A percentile compares a stretch with the other conserved stretches of the same genome.
phyloP scores from a whole-genome alignment of 2,329 filamentous ascomycete species.

The Monilinia laxa region DNA sequence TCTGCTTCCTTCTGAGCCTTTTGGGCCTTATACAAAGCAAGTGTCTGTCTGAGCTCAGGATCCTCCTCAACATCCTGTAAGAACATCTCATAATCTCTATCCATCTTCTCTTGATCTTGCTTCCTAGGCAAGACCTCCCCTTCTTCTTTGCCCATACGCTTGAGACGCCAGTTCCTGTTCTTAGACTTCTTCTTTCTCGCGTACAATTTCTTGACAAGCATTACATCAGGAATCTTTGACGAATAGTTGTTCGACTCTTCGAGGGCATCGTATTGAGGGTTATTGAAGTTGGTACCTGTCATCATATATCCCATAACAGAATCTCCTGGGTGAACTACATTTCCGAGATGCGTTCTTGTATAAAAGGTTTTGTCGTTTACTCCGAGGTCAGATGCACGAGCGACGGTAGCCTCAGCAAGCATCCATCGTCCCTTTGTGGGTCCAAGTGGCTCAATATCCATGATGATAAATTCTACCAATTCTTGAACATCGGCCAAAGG shows the following conservation, averaged over 20 bases:
- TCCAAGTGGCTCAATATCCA: conserved; percentile 85
- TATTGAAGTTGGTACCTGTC: conserved; percentile 90
- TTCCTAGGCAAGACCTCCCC: conserved; percentile 84
- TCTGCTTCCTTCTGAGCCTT: conserved; percentile 52
- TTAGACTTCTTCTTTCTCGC: conserved; percentile 79
- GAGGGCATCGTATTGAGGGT: conserved; percentile 76
- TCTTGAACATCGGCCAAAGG: conserved; percentile 81
- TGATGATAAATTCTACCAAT: conserved; percentile 87
- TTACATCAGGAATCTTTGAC: conserved; percentile 81
- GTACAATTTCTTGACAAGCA: conserved; percentile 97
- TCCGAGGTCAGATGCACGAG: conserved; percentile 82
- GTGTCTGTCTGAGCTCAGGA: conserved; percentile 76
- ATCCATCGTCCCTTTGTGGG: conserved; percentile 76
- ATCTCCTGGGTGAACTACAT: conserved; percentile 82
- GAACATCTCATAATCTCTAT: conserved; percentile 96
- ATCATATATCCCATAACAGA: conserved; percentile 94
- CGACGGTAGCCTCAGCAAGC: conserved; percentile 84
- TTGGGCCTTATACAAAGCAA: conserved; percentile 78
- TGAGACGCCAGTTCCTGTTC: conserved; percentile 88
- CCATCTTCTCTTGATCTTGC: conserved; percentile 81
- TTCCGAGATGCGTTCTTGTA: conserved; percentile 84
- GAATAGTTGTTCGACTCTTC: conserved; percentile 75
- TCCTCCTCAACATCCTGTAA: conserved; percentile 96
- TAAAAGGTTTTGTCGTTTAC: conserved; percentile 86
- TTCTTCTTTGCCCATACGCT: conserved; percentile 88